Percentiles rank a stretch among this genome's conserved stretches.
These are phyloP conservation scores for Pseudogymnoascus sp. DNA, from an alignment of 2,329 filamentous ascomycete species.

Conservation along the genomic window DNA sequence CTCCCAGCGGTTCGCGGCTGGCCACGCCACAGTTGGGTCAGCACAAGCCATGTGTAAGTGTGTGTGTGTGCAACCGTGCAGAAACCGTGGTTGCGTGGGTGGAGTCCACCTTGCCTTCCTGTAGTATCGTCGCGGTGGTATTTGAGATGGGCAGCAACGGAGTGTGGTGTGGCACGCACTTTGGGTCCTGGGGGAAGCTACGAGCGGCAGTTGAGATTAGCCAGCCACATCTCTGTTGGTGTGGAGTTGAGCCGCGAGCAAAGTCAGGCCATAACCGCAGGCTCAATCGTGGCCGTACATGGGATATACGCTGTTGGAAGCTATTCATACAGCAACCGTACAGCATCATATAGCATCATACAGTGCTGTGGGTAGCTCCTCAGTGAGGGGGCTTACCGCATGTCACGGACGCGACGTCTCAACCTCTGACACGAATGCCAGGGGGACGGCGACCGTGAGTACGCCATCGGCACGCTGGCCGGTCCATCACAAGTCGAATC, in stretches of 20 bases:
- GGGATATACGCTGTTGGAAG: background rate
- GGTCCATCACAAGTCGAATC: background rate
- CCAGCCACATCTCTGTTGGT: background rate
- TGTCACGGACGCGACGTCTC: constrained; percentile 4
- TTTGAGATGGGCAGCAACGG: background rate
- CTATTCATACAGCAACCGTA: background rate
- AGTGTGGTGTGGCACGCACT: background rate
- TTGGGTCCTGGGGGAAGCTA: background rate
- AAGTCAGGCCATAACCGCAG: background rate
- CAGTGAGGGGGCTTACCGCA: background rate
- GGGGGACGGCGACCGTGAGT: background rate
- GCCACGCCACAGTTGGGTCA: background rate
- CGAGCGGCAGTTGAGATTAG: constrained; percentile 3
- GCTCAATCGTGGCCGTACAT: background rate
- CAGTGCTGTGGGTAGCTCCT: background rate
- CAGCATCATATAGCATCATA: background rate
- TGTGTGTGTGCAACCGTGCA: background rate
- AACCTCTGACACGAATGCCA: background rate
- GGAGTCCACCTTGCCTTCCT: background rate
- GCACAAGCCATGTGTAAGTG: background rate
- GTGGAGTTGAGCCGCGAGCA: background rate
- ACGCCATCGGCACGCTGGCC: background rate
- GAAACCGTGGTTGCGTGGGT: background rate
- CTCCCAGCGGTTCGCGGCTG: background rate
- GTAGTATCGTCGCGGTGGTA: background rate